Evolutionary conservation across 108 stramenopile species (phyloP), one percentile per base, ranked within the genome.

Genomic region (Parietichytrium sp.): DNA sequence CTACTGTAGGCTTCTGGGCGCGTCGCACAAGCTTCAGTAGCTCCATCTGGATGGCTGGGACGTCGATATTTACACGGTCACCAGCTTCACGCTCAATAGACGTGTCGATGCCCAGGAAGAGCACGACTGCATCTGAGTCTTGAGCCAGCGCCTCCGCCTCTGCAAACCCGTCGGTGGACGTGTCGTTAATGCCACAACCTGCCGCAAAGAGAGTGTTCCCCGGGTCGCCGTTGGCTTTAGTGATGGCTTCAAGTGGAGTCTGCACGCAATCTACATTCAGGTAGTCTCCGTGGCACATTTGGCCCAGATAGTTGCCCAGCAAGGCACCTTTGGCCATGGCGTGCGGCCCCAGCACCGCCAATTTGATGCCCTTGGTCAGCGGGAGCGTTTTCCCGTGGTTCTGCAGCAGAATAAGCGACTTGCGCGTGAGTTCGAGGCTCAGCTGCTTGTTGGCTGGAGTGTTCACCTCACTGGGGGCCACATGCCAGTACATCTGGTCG

Each of bases 251-350:
- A 0, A 33, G 38, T 45, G 36, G 38, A n/a, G 10, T 27, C 20
- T 1, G 20, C 1, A 72, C 2, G 0, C 38, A 33, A 6, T 72
- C 15, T 6, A 27, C 61, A 33, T 33, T 45, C 6, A 42, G 38
- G 20, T 72, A 72, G 33, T 72, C 61, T n/a, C 15, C 33, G 10
- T 10, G 12, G 15, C 38, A 8, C 23, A 45, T 25, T 6, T 33
- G n/a, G 42, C 61, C 61, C 33, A 33, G 42, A 49, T 86, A 86
- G 52, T 86, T 83, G 52, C 81, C 55, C 33, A 36, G 79, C 47
- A 54, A 26, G 1, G 61, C 52, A 53, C 79, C 7, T 10, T 30
- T 48, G 25, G 79, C 10, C 25, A 52, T 47, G 13, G 86, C 83
- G 36, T 84, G 79, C 1, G 61, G 61, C 6, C 61, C 61, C 10